A percentile compares a stretch with the other conserved stretches of the same genome.
phyloP scores from a whole-genome alignment of 2,329 filamentous ascomycete species.

The Phoma herbarum region DNA sequence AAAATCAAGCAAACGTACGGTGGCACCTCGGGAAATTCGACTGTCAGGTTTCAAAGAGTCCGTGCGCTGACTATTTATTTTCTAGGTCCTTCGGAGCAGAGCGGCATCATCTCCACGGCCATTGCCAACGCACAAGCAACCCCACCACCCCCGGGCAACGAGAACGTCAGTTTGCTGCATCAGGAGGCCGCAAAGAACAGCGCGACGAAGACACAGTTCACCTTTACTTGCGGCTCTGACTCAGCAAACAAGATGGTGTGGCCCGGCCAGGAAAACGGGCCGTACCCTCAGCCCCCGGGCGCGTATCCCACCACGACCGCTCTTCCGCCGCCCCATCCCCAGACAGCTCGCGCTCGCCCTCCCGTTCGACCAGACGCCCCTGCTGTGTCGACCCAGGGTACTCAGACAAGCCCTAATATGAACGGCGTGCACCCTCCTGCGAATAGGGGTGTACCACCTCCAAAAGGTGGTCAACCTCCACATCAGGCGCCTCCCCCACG shows the following conservation, averaged over 20 bases:
- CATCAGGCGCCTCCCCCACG: slow-evolving; percentile 61
- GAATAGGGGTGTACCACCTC: slow-evolving; percentile 43
- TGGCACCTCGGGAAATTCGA: slow-evolving; percentile 41
- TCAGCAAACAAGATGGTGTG: slow-evolving; percentile 80
- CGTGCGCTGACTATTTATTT: slow-evolving; percentile 51
- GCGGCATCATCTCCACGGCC: slow-evolving; percentile 90
- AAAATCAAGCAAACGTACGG: slow-evolving; percentile 53
- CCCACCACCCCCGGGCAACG: slow-evolving; percentile 64
- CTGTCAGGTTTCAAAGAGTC: slow-evolving; percentile 31
- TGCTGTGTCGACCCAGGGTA: slow-evolving; percentile 61
- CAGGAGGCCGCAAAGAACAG: slow-evolving; percentile 71
- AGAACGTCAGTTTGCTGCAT: slow-evolving; percentile 80
- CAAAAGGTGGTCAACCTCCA: slow-evolving; percentile 51
- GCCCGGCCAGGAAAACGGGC: slow-evolving; percentile 67
- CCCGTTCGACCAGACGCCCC: slow-evolving; percentile 47
- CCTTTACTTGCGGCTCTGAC: slow-evolving; percentile 93
- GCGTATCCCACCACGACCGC: slow-evolving; percentile 42
- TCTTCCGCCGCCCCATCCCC: slow-evolving; percentile 30
- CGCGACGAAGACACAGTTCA: slow-evolving; percentile 86
- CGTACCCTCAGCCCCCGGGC: slow-evolving; percentile 51
- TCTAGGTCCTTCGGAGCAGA: slow-evolving; percentile 57
- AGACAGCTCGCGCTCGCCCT: slow-evolving; percentile 39
- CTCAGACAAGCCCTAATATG: slow-evolving; percentile 64
- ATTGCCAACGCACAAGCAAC: slow-evolving; percentile 81
- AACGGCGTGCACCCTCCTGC: slow-evolving; percentile 47